These are phyloP conservation scores for Starmerella apis DNA, from an alignment of 805 yeast species.

Conservation along the genomic window DNA sequence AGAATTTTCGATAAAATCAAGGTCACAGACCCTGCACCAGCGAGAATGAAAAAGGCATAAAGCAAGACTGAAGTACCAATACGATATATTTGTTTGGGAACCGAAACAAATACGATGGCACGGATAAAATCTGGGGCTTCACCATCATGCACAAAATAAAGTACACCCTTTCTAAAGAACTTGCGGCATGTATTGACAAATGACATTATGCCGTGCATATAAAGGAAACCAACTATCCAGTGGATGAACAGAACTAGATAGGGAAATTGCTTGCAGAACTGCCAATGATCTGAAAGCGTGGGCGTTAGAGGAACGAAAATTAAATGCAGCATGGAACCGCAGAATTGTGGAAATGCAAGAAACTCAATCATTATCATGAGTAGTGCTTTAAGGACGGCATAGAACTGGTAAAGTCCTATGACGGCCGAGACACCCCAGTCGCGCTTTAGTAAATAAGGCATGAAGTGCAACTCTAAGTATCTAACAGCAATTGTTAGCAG, in stretches of 20 bases:
- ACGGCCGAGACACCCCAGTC: slow-evolving; percentile 11
- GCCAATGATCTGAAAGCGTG: slow-evolving; percentile 6
- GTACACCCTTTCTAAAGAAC: slow-evolving; percentile 75
- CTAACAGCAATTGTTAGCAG: background rate
- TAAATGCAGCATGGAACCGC: slow-evolving; percentile 69
- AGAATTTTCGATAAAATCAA: slow-evolving; percentile 31
- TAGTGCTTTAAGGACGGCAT: slow-evolving; percentile 61
- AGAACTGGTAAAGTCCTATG: slow-evolving; percentile 22
- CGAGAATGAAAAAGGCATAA: slow-evolving; percentile 45
- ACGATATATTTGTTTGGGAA: slow-evolving; percentile 59
- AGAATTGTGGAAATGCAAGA: slow-evolving; percentile 72
- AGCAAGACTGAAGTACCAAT: slow-evolving; percentile 49
- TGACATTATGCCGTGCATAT: slow-evolving; percentile 79
- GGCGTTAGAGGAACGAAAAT: slow-evolving; percentile 48
- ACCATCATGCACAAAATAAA: slow-evolving; percentile 85
- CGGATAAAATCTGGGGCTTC: slow-evolving; percentile 87
- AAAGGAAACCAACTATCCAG: slow-evolving; percentile 70
- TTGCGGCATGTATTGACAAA: slow-evolving; percentile 76
- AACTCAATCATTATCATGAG: slow-evolving; percentile 67
- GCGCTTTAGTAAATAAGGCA: slow-evolving; percentile 15
- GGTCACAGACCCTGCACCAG: slow-evolving; percentile 64
- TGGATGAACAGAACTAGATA: slow-evolving; percentile 29
- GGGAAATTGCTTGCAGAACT: slow-evolving; percentile 1
- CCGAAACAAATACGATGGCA: slow-evolving; percentile 73
- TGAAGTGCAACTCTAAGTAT: slow-evolving; percentile 3